Percentiles rank a stretch among this genome's conserved stretches.
Evolutionary conservation across 2,329 filamentous ascomycete species (phyloP).

Genomic region (Fusarium guadeloupense): DNA sequence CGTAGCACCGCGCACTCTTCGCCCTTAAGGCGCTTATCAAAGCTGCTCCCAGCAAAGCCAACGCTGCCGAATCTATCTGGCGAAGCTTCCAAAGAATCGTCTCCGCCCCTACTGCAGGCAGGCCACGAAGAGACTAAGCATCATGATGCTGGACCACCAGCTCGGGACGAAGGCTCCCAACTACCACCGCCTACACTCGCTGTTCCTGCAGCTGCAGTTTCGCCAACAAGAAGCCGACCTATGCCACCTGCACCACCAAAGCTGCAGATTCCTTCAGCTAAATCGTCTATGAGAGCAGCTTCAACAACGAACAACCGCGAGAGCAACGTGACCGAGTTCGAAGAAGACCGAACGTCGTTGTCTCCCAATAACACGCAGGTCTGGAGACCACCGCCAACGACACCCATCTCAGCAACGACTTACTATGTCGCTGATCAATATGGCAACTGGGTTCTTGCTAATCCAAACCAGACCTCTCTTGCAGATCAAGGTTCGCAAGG

Average conservation of each 20-base stretch:
- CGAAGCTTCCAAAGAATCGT: constrained; percentile 27
- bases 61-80: constrained; percentile 47
- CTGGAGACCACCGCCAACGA: constrained; percentile 60
- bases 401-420: constrained; percentile 56
- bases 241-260: constrained; percentile 40
- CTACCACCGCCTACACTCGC: constrained; percentile 22
- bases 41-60: constrained; percentile 58
- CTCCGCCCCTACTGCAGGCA: constrained; percentile 22
- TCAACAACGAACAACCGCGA: constrained; percentile 44
- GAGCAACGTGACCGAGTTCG: constrained; percentile 62
- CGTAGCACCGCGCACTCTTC: constrained; percentile 35
- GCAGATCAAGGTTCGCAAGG: constrained; percentile 38
- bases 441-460: constrained; percentile 63
- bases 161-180: constrained; percentile 13
- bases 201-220: constrained; percentile 12
- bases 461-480: constrained; percentile 45
- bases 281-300: neutral
- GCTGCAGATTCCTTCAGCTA: constrained; percentile 43
- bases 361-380: constrained; percentile 53
- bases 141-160: constrained; percentile 11
- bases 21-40: constrained; percentile 51
- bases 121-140: constrained; percentile 18
- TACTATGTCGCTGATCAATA: constrained; percentile 62
- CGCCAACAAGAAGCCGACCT: constrained; percentile 26
- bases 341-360: constrained; percentile 56